These are phyloP conservation scores for Taiozyma sp. DNA, from an alignment of 1,139 yeast genomes.

Conservation along the genomic window DNA sequence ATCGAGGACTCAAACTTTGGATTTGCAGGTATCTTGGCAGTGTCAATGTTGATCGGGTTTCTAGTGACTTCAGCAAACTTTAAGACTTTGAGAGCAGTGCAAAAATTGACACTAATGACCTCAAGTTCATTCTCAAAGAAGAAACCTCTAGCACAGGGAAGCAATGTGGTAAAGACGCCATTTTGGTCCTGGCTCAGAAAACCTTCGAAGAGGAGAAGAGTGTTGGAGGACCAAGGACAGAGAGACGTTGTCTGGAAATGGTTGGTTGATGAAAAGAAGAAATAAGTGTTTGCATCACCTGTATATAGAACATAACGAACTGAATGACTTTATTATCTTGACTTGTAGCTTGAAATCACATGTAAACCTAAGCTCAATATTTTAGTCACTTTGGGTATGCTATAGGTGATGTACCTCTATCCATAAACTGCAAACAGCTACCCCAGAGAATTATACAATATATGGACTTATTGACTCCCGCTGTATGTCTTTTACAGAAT, in stretches of 20 bases:
- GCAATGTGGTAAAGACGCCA: background rate
- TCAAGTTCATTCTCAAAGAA: constrained; percentile 12
- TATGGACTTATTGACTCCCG: no score
- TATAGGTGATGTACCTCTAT: no score
- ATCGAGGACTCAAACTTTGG: constrained; percentile 58
- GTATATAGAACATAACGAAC: background rate
- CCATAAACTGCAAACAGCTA: no score
- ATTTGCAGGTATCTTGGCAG: constrained; percentile 38
- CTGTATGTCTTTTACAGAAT: no score
- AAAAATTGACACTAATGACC: constrained; percentile 39
- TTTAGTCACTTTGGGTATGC: no score
- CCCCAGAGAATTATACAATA: no score
- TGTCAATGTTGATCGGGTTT: constrained; percentile 37
- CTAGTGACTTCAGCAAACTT: constrained; percentile 35
- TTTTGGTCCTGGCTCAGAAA: constrained; percentile 1
- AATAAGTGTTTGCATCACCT: constrained; percentile 11
- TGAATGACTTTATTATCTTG: background rate
- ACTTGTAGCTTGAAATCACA: no score
- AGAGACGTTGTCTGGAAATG: constrained; percentile 70
- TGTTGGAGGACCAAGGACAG: constrained; percentile 33
- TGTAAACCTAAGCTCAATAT: no score
- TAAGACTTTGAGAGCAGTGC: constrained; percentile 37
- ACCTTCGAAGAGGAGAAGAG: constrained; percentile 3
- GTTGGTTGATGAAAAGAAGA: constrained; percentile 57
- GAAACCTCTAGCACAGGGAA: background rate